These are phyloP conservation scores for Lathyrus oleraceus DNA, from an alignment of 306 rosid genomes.

Conservation along the genomic window DNA sequence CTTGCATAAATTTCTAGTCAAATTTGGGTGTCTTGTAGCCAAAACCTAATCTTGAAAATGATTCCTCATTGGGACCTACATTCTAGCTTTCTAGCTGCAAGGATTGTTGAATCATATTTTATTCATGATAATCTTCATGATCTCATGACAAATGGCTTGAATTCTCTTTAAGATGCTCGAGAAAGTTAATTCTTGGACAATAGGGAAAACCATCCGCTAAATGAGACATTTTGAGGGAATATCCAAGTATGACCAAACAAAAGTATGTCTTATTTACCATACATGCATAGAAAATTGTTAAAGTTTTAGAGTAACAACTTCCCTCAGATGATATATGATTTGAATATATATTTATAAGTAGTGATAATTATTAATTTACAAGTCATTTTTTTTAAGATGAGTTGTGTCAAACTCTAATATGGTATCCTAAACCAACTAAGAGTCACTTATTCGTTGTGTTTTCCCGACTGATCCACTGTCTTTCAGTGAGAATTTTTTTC, in stretches of 20 bases:
- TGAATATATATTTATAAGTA: too few relatives aligned
- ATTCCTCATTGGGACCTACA: slow-evolving; percentile 60
- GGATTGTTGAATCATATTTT: neutral
- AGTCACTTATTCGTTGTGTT: too few relatives aligned
- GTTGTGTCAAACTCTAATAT: too few relatives aligned
- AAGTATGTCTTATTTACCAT: slow-evolving; percentile 39
- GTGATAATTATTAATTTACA: too few relatives aligned
- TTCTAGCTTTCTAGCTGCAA: slow-evolving; percentile 27
- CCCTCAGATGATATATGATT: too few relatives aligned
- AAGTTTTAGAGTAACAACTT: too few relatives aligned
- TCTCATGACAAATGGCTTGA: slow-evolving; percentile 51
- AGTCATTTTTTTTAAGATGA: too few relatives aligned
- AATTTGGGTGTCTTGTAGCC: slow-evolving; percentile 50
- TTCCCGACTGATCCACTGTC: too few relatives aligned
- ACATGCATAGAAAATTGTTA: slow-evolving; percentile 24
- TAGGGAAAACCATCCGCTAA: slow-evolving; percentile 35
- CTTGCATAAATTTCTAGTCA: slow-evolving; percentile 51
- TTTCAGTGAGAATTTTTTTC: too few relatives aligned
- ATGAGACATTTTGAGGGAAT: slow-evolving; percentile 48
- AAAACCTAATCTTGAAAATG: slow-evolving; percentile 55
- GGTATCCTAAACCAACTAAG: too few relatives aligned
- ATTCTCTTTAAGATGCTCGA: slow-evolving; percentile 46
- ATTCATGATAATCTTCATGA: neutral
- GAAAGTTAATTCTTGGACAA: slow-evolving; percentile 54
- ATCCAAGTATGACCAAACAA: slow-evolving; percentile 38